Base-by-base conservation (phyloP, 78 protist genomes). In the Dictyostelium firmibasis region DNA sequence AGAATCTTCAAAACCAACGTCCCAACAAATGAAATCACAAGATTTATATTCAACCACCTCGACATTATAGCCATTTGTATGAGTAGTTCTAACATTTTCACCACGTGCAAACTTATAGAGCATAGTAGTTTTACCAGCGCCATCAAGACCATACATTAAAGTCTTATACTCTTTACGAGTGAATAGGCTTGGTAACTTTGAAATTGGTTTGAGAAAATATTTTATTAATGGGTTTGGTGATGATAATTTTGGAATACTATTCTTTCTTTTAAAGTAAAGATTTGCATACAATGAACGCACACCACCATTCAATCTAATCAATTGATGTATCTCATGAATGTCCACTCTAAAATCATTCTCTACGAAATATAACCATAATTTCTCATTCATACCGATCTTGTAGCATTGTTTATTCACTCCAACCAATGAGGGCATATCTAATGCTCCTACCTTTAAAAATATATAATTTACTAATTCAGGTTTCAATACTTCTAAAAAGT, bases 141-240 rank as follows among this genome's bases (percentile, higher is more conserved):
- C 96, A 64, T 98, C 99, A 18, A 99, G 95, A 4, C 99, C 99
- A 41, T 97, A 98, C 96, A 98, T 97, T 20, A 99, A 83, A 27
- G 97, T 97, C 70, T 99, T 97, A 96, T 92, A 96, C 41, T 99
- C 99, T 92, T 93, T 96, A 10, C 92, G 31, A 2, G 82, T 11
- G 38, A 85, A 93, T 75, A 92, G 20, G 1, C 47, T 27, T 10
- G 96, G 91, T 36, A 92, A 62, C 31, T 50, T 78, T 5, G 81
- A 69, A 13, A 89, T 89, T 18, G 94, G 94, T 16, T 47, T 78
- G 4, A 89, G 33, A 31, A 89, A 78, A 25, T 62, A 89, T 16
- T 81, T 53, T 0, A 89, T 27, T 11, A 89, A 77, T 27, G 94
- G 94, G n/a, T 89, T 89, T 41, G 88, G 79, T 11, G 94, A 89